These are phyloP conservation scores for Crucihimalaya himalaica DNA, from an alignment of 345 rosid genomes.

Conservation along the genomic window DNA sequence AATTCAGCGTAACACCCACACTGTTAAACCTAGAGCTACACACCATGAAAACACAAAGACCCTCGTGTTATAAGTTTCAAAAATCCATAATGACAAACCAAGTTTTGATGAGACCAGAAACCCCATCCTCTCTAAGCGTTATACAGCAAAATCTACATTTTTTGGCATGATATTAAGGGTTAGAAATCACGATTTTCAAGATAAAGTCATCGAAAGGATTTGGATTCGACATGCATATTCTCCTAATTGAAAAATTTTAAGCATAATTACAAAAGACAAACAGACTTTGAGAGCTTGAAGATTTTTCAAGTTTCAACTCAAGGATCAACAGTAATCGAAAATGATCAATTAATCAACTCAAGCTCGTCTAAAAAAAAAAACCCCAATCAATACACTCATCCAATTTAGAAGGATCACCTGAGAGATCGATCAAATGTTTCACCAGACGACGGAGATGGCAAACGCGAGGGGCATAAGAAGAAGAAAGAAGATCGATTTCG, in stretches of 20 bases:
- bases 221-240: constrained; percentile 19
- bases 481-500: constrained; percentile 24
- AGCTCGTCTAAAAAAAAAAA: constrained; percentile 2
- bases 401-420: constrained; percentile 28
- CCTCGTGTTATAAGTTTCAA: not conserved
- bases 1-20: not conserved
- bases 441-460: not conserved
- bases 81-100: not conserved
- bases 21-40: not conserved
- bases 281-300: not conserved
- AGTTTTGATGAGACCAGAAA: not conserved
- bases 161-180: no score
- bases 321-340: constrained; percentile 20
- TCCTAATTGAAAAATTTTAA: constrained; percentile 3
- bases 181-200: not conserved
- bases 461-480: not conserved
- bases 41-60: not conserved
- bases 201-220: not conserved
- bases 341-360: not conserved
- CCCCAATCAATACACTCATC: not conserved
- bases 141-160: not conserved
- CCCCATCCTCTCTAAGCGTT: not conserved
- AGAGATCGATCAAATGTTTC: constrained; percentile 26
- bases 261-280: not conserved
- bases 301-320: not conserved